Evolutionary conservation across 352 stramenopile species (phyloP), one percentile per base, ranked within the genome.

Genomic region (Phytophthora hybrid): DNA sequence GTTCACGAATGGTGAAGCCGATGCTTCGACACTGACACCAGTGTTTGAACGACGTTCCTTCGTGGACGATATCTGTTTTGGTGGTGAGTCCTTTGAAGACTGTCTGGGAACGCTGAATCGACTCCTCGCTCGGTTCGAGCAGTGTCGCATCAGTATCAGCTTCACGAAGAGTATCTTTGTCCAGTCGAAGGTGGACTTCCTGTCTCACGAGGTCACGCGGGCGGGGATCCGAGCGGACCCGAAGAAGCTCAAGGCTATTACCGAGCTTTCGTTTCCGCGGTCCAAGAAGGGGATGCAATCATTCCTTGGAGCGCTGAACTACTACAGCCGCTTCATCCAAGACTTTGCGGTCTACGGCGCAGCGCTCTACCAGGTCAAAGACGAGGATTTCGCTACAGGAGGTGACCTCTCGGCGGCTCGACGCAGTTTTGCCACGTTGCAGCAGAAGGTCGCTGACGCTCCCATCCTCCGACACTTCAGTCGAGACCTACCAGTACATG

Each of bases 81-180:
- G 29, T 6, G 29, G 29, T 6, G 29, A 31, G 4, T 31, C 29
- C 29, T 31, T 31, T 4, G 29, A 31, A 4, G 6, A 5, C 6
- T 31, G 29, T 6, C 29, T 31, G 0, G 29, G 3, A 5, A 31
- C 29, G 29, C 6, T 31, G 4, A 4, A 31, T 7, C 29, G 29
- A 31, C 29, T 31, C 29, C 18, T 52, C 11, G 37, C 37, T 23
- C 18, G 44, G 1, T 52, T 52, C 14, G 44, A 52, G 2, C 18
- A 52, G 21, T 52, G 44, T 11, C 44, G 44, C 14, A 52, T 52
- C n/a, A 52, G 44, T 21, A 16, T 52, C 5, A 52, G 44, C 5
- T 52, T 52, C 16, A 52, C 44, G 1, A 23, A 58, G 26, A 58
- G 52, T 2, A 59, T 59, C 7, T 59, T 59, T 9, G 52, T 59